These are phyloP conservation scores for Alternaria triticina DNA, from an alignment of 2,329 filamentous ascomycete genomes.

Conservation along the genomic window DNA sequence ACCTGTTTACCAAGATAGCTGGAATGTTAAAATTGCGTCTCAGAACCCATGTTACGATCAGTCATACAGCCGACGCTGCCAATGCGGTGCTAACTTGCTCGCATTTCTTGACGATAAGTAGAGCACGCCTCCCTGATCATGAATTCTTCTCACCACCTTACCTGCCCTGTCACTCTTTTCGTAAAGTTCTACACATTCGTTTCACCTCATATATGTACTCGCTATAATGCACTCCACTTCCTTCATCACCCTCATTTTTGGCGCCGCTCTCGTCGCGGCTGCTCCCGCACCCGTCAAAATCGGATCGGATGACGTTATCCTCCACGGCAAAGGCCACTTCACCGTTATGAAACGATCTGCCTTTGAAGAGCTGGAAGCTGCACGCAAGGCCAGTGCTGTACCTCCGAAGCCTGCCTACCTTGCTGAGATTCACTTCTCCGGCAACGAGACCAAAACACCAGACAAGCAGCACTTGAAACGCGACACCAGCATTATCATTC, in stretches of 20 bases:
- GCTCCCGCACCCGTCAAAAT: conserved; percentile 24
- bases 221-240: conserved; percentile 27
- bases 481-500: conserved; percentile 20
- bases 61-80: background rate
- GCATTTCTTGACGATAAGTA: background rate
- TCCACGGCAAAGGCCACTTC: conserved; percentile 32
- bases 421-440: conserved; percentile 17
- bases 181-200: background rate
- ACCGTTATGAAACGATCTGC: conserved; percentile 32
- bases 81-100: background rate
- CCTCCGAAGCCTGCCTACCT: conserved; percentile 30
- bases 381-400: conserved; percentile 15
- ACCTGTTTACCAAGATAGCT: background rate
- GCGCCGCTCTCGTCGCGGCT: conserved; percentile 20
- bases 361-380: conserved; percentile 21
- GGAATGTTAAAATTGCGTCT: background rate
- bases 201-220: background rate
- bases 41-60: background rate
- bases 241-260: conserved; percentile 20
- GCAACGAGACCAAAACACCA: conserved; percentile 3
- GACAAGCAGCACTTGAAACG: conserved; percentile 18
- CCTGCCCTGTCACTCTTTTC: background rate
- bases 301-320: conserved; percentile 32
- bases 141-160: background rate
- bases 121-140: background rate